Percentiles rank a stretch among this genome's conserved stretches.
These are phyloP conservation scores for Avena insularis DNA, from an alignment of 176 grass and related monocot genomes.

Conservation along the genomic window DNA sequence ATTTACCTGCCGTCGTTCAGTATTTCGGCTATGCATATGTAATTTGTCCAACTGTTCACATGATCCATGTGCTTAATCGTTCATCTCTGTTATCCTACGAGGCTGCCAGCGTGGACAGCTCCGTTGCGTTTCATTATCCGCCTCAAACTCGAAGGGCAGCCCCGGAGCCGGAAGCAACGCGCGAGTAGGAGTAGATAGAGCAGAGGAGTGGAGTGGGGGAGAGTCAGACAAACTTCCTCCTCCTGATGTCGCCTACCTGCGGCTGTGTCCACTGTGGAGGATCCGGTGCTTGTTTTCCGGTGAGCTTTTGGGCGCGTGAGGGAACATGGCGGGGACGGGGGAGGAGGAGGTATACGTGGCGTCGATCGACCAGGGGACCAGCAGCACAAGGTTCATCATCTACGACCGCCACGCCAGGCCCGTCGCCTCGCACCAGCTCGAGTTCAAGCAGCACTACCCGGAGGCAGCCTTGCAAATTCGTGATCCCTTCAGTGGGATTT, in stretches of 20 bases:
- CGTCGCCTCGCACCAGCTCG: constrained; percentile 88
- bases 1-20: too few species aligned
- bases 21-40: too few species aligned
- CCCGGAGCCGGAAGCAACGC: neutral
- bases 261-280: neutral
- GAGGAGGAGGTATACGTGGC: constrained; percentile 72
- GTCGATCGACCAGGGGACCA: constrained; percentile 92
- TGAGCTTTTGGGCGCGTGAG: neutral
- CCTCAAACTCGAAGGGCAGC: neutral
- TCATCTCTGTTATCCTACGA: too few species aligned
- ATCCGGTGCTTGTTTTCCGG: neutral
- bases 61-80: neutral
- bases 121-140: neutral
- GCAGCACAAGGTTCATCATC: constrained; percentile 91
- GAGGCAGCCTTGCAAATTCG: constrained; percentile 46
- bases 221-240: neutral
- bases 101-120: neutral
- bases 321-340: constrained; percentile 43
- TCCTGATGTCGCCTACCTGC: too few species aligned
- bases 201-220: neutral
- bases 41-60: too few species aligned
- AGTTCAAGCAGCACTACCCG: constrained; percentile 97
- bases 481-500: constrained; percentile 21
- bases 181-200: neutral
- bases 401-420: constrained; percentile 75